Conservation (phyloP, 495 filamentous ascomycete genomes). For the Podospora comata region DNA sequence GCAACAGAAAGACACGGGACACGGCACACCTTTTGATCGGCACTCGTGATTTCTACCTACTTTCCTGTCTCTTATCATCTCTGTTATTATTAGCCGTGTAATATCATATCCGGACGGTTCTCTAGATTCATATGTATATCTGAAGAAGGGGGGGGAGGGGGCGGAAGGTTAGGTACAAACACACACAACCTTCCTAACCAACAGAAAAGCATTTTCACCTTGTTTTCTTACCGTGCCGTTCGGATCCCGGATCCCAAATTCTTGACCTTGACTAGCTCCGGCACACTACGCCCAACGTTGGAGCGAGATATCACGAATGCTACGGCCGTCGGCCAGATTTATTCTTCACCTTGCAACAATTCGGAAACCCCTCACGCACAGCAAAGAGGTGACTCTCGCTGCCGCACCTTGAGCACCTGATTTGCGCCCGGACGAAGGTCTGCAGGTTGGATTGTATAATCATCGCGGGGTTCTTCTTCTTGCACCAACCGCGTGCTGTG, state of each 20-base stretch:
- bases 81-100: not conserved
- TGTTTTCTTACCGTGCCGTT: not conserved
- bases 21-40: not conserved
- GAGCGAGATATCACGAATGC: constrained; percentile 11
- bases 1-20: not conserved
- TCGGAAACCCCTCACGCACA: not conserved
- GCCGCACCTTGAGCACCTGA: constrained; percentile 13
- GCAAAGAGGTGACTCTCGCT: not conserved
- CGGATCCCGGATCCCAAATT: not conserved
- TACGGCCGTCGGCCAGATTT: constrained; percentile 8
- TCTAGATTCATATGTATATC: not conserved
- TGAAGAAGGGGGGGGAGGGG: not conserved
- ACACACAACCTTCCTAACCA: not conserved
- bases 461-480: constrained; percentile 10
- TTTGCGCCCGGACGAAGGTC: constrained; percentile 11
- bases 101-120: not conserved
- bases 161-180: not conserved
- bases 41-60: not conserved
- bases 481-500: constrained; percentile 13
- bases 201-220: not conserved
- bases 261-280: not conserved
- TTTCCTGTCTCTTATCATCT: not conserved
- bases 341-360: not conserved
- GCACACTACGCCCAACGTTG: not conserved
- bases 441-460: constrained; percentile 18